Percentiles rank a stretch among this genome's conserved stretches.
phyloP scores from a whole-genome alignment of 352 stramenopile genomes.

The Phytophthora pinifolia region DNA sequence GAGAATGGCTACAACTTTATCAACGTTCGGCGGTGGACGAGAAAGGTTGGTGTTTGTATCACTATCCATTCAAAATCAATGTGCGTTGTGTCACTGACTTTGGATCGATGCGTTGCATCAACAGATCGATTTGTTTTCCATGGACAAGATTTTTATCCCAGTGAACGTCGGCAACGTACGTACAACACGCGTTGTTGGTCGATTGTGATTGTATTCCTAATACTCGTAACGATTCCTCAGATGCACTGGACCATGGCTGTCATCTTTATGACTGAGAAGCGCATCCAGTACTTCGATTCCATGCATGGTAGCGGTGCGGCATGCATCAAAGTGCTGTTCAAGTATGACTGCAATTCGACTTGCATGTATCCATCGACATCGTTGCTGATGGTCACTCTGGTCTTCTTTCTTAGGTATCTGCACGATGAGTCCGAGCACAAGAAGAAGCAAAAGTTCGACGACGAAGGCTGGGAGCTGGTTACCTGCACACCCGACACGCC shows the following conservation, averaged over 20 bases:
- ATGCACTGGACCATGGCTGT: conserved; percentile 88
- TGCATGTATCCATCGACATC: not conserved
- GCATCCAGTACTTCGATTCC: conserved; percentile 90
- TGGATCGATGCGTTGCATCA: not conserved
- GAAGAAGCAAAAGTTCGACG: conserved; percentile 69
- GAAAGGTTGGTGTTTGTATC: conserved; percentile 48
- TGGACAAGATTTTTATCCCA: conserved; percentile 89
- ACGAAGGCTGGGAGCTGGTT: conserved; percentile 67
- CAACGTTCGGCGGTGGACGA: conserved; percentile 83
- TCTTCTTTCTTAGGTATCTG: conserved; percentile 54
- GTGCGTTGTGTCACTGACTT: conserved; percentile 1
- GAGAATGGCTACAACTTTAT: conserved; percentile 83
- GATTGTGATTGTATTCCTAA: not conserved
- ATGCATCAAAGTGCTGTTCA: conserved; percentile 74
- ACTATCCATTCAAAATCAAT: not conserved
- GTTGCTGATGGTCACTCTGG: not conserved
- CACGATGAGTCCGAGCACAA: conserved; percentile 86
- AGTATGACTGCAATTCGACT: conserved; percentile 22
- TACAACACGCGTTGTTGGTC: not conserved
- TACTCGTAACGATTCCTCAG: conserved; percentile 31
- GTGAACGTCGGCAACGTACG: conserved; percentile 87
- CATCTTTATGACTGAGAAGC: conserved; percentile 87
- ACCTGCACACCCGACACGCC: conserved; percentile 58
- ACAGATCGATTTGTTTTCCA: conserved; percentile 86
- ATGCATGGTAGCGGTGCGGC: conserved; percentile 70